Evolutionary conservation across 805 yeast species (phyloP).

Genomic region (Barnettozyma salicaria): DNA sequence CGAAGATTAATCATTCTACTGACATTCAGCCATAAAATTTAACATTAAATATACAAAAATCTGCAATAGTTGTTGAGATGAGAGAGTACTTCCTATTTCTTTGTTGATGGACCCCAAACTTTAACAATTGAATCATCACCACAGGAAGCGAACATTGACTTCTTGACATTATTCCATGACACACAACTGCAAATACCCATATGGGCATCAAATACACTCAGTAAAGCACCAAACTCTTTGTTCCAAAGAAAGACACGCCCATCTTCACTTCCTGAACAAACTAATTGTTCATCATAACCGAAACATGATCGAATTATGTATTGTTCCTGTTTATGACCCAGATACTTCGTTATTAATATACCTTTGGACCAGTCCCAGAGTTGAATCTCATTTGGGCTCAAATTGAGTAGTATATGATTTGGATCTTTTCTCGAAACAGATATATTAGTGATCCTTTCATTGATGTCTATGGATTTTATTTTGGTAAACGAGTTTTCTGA

Average conservation of each 20-base stretch:
- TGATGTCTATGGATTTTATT: constrained; percentile 43
- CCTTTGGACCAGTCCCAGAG: constrained; percentile 69
- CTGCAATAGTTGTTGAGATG: background rate
- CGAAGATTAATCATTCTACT: constrained; percentile 4
- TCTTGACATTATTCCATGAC: constrained; percentile 54
- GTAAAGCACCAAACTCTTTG: constrained; percentile 57
- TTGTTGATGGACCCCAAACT: constrained; percentile 48
- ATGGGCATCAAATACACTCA: constrained; percentile 57
- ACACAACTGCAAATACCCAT: constrained; percentile 62
- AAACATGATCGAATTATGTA: constrained; percentile 71
- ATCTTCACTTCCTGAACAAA: constrained; percentile 82
- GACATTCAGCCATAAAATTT: background rate
- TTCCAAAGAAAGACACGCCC: constrained; percentile 77
- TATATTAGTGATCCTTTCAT: constrained; percentile 60
- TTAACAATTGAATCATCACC: constrained; percentile 75
- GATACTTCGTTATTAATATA: constrained; percentile 52
- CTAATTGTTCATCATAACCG: constrained; percentile 63
- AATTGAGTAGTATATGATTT: constrained; percentile 51
- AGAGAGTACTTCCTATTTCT: background rate
- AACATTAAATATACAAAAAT: too few relatives aligned
- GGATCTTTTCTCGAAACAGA: constrained; percentile 50
- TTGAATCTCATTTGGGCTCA: constrained; percentile 71
- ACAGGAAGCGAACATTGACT: constrained; percentile 66
- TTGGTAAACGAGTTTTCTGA: constrained; percentile 29
- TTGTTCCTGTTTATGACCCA: constrained; percentile 67